These are phyloP conservation scores for Pleurotus platypus DNA, from an alignment of 768 basidiomycete genomes.

Conservation along the genomic window DNA sequence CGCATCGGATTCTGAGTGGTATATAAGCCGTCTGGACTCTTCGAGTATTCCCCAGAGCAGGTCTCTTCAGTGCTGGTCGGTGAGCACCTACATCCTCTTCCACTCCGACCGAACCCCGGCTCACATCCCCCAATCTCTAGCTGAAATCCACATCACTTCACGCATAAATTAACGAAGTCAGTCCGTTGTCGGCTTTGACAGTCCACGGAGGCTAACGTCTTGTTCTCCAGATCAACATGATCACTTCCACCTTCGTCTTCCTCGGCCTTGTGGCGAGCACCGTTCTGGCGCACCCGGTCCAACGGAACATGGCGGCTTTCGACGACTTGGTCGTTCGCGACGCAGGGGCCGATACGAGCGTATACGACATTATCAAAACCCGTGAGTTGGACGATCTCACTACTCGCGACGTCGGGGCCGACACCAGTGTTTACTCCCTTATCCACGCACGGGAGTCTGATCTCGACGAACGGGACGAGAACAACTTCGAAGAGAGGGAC, in stretches of 20 bases:
- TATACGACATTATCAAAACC: background rate
- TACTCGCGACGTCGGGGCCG: background rate
- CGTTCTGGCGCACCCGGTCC: background rate
- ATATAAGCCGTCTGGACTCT: background rate
- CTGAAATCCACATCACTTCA: too few relatives aligned
- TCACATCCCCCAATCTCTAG: too few relatives aligned
- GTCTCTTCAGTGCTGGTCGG: background rate
- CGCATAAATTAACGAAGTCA: too few relatives aligned
- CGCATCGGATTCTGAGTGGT: background rate
- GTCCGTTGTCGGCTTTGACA: too few relatives aligned
- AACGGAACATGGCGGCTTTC: background rate
- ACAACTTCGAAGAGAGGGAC: background rate
- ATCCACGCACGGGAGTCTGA: background rate
- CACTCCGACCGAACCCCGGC: too few relatives aligned
- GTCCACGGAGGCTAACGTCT: too few relatives aligned
- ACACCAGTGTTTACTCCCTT: background rate
- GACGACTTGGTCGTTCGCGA: background rate
- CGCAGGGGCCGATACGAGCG: background rate
- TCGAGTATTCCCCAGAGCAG: background rate
- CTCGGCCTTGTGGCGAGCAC: background rate
- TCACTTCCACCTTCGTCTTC: background rate
- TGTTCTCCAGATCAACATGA: background rate
- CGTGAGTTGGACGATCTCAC: background rate
- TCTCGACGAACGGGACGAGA: background rate
- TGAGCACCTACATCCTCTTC: background rate